These are phyloP conservation scores for Ceratocystis lukuohia DNA, from an alignment of 2,329 filamentous ascomycete species.

Conservation along the genomic window DNA sequence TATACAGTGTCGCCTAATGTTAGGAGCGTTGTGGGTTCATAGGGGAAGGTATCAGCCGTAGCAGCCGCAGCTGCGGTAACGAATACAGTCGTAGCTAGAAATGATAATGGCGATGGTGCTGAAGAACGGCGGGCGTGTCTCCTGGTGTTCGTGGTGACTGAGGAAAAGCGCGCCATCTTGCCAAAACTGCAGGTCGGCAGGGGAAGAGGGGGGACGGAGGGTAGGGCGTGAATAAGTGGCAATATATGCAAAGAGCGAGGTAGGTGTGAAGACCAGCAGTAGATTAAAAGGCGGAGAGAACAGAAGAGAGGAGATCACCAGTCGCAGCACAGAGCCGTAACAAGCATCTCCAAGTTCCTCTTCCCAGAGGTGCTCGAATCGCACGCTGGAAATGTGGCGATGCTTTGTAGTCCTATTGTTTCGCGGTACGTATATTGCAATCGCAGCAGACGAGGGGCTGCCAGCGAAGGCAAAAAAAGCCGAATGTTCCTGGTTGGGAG, in stretches of 20 bases:
- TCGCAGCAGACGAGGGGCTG: neutral
- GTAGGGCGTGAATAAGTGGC: neutral
- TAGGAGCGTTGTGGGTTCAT: constrained; percentile 16
- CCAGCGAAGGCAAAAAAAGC: neutral
- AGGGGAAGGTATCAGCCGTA: constrained; percentile 11
- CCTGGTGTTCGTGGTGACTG: neutral
- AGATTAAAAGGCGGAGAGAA: neutral
- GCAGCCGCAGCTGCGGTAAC: constrained; percentile 7
- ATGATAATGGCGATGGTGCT: neutral
- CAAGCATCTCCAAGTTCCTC: constrained; percentile 3
- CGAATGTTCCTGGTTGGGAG: neutral
- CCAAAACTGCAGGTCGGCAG: neutral
- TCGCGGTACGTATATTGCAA: neutral
- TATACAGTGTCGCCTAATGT: constrained; percentile 43
- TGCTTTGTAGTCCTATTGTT: neutral
- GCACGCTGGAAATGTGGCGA: neutral
- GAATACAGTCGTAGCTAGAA: neutral
- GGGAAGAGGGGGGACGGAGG: neutral
- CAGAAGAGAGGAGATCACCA: neutral
- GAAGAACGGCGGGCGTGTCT: neutral
- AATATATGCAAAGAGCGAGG: neutral
- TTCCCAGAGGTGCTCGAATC: neutral
- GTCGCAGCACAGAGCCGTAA: constrained; percentile 5
- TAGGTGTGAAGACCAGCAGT: neutral
- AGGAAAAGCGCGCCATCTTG: constrained; percentile 8